Conservation (phyloP, 352 stramenopile genomes). For the Globisporangium yorkense region DNA sequence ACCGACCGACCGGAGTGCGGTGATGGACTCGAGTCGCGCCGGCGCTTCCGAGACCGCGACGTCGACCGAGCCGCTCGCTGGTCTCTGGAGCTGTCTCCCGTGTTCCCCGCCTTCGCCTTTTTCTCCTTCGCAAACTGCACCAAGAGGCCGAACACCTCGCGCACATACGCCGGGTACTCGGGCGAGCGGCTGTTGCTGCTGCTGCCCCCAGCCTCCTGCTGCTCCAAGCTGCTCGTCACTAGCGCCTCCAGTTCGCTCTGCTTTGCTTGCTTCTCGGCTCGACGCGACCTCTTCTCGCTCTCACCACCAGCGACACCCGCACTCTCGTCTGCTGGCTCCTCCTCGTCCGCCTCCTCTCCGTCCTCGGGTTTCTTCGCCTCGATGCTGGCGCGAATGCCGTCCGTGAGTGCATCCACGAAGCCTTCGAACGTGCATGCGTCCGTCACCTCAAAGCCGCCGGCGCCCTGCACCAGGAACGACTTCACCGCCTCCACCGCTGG, state of each 20-base stretch:
- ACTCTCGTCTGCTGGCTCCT: slow-evolving; percentile 7
- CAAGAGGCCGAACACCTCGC: slow-evolving; percentile 40
- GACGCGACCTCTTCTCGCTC: neutral
- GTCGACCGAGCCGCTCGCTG: slow-evolving; percentile 18
- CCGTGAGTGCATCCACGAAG: slow-evolving; percentile 28
- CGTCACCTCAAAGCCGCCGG: slow-evolving; percentile 18
- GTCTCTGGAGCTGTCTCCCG: neutral
- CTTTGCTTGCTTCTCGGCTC: slow-evolving; percentile 16
- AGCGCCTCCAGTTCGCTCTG: slow-evolving; percentile 18
- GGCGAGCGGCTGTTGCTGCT: neutral
- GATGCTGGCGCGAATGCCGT: slow-evolving; percentile 23
- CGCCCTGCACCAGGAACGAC: slow-evolving; percentile 16
- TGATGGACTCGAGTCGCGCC: slow-evolving; percentile 9
- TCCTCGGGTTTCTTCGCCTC: slow-evolving; percentile 55
- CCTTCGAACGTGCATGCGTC: slow-evolving; percentile 31
- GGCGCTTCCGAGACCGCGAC: slow-evolving; percentile 28
- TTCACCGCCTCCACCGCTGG: slow-evolving; percentile 20
- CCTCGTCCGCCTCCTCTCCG: slow-evolving; percentile 41
- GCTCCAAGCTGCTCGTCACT: neutral
- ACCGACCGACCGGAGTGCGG: slow-evolving; percentile 14
- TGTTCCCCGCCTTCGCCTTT: slow-evolving; percentile 5
- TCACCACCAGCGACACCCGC: no score
- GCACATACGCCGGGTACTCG: slow-evolving; percentile 30
- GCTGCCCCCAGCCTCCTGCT: neutral
- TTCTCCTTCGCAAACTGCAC: slow-evolving; percentile 30